phyloP scores from a whole-genome alignment of 352 stramenopile species.

The Nothophytophthora sp. region DNA sequence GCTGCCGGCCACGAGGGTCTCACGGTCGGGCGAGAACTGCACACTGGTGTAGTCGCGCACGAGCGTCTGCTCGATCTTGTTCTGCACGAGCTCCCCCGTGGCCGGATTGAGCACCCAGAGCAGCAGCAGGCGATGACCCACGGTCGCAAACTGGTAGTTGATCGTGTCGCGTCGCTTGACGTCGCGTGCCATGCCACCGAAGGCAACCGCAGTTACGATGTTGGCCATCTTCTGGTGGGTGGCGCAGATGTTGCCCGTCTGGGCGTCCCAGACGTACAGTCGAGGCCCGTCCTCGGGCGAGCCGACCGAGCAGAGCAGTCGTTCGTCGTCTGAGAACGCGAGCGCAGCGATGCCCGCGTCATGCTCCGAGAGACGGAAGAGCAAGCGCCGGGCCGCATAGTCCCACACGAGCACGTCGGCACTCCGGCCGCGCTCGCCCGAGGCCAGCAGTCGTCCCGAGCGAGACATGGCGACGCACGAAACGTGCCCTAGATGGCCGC shows the following conservation, averaged over 20 bases:
- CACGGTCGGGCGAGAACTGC: constrained; percentile 76
- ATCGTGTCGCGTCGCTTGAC: constrained; percentile 90
- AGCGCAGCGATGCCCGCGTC: constrained; percentile 88
- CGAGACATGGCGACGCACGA: constrained; percentile 77
- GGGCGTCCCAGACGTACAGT: constrained; percentile 91
- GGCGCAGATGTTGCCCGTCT: constrained; percentile 87
- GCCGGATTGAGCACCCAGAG: constrained; percentile 90
- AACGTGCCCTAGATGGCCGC: constrained; percentile 84
- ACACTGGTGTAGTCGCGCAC: constrained; percentile 86
- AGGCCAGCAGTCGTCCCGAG: constrained; percentile 81
- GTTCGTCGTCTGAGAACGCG: constrained; percentile 92
- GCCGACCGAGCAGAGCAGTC: constrained; percentile 84
- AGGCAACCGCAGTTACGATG: constrained; percentile 64
- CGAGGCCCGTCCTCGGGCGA: constrained; percentile 71
- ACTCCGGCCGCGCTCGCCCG: constrained; percentile 75
- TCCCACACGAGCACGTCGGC: constrained; percentile 93
- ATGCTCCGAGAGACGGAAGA: constrained; percentile 91
- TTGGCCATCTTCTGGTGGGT: constrained; percentile 73
- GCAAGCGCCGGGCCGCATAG: constrained; percentile 56
- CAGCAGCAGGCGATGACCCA: constrained; percentile 59
- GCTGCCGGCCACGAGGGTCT: constrained; percentile 84
- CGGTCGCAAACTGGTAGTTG: constrained; percentile 90
- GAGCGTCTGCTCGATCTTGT: constrained; percentile 78
- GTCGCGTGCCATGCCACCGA: constrained; percentile 87
- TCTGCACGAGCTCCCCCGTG: constrained; percentile 66